phyloP scores from a whole-genome alignment of 352 stramenopile genomes.

The Globisporangium splendens region DNA sequence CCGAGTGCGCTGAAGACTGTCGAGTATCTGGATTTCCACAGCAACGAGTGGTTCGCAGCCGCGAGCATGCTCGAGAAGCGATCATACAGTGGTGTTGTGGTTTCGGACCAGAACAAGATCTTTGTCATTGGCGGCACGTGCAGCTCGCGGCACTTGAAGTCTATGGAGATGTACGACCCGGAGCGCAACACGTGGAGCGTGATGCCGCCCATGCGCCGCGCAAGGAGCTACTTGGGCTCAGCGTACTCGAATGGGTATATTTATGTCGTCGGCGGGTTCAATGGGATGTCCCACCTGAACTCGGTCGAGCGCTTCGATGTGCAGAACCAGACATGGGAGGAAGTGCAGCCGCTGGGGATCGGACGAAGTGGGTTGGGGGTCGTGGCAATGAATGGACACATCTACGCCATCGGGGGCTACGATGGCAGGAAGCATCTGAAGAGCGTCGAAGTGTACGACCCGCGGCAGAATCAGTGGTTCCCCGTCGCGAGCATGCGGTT shows the following conservation, averaged over 20 bases:
- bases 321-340: conserved; percentile 42
- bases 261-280: conserved; percentile 70
- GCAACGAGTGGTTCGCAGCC: conserved; percentile 48
- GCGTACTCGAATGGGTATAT: conserved; percentile 42
- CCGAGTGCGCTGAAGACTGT: conserved; percentile 48
- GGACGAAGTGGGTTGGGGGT: conserved; percentile 59
- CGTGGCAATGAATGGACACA: conserved; percentile 33
- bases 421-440: conserved; percentile 61
- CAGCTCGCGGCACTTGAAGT: conserved; percentile 53
- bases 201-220: conserved; percentile 53
- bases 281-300: conserved; percentile 52
- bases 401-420: conserved; percentile 71
- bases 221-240: conserved; percentile 61
- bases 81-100: conserved; percentile 60
- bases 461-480: conserved; percentile 41
- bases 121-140: conserved; percentile 60
- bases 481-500: conserved; percentile 45
- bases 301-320: conserved; percentile 60
- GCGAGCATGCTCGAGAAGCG: conserved; percentile 49
- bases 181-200: conserved; percentile 45
- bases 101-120: conserved; percentile 43
- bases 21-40: conserved; percentile 68
- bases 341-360: conserved; percentile 41
- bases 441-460: conserved; percentile 64
- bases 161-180: conserved; percentile 54